phyloP scores from a whole-genome alignment of 2,329 filamentous ascomycete genomes.

The Talaromyces sp. region DNA sequence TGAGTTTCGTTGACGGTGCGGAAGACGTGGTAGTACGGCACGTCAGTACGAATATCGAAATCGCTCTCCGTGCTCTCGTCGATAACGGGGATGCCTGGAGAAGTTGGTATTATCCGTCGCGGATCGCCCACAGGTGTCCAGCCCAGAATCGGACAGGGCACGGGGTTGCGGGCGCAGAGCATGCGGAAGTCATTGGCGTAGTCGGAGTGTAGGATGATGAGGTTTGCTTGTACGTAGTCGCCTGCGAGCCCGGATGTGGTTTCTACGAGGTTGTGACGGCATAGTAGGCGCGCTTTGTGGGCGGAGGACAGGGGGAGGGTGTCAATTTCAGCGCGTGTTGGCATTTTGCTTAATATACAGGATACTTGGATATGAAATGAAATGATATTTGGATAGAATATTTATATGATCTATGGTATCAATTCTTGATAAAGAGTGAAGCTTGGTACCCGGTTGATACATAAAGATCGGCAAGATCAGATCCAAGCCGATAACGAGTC shows the following conservation, averaged over 20 bases:
- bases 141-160: conserved; percentile 60
- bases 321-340: conserved; percentile 6
- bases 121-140: conserved; percentile 38
- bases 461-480: background rate
- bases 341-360: background rate
- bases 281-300: conserved; percentile 44
- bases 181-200: conserved; percentile 58
- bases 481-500: background rate
- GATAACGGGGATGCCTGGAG: background rate
- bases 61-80: conserved; percentile 22
- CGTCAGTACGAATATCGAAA: conserved; percentile 58
- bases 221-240: conserved; percentile 59
- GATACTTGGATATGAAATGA: background rate
- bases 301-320: conserved; percentile 25
- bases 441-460: background rate
- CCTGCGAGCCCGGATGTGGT: conserved; percentile 56
- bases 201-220: conserved; percentile 56
- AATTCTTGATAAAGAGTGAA: too few species aligned
- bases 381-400: background rate
- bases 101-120: background rate
- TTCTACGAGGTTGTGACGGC: conserved; percentile 41
- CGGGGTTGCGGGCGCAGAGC: conserved; percentile 60
- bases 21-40: conserved; percentile 59
- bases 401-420: background rate
- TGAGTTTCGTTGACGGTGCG: background rate